These are phyloP conservation scores for Aureobasidium uvarum DNA, from an alignment of 2,329 filamentous ascomycete species.

Conservation along the genomic window DNA sequence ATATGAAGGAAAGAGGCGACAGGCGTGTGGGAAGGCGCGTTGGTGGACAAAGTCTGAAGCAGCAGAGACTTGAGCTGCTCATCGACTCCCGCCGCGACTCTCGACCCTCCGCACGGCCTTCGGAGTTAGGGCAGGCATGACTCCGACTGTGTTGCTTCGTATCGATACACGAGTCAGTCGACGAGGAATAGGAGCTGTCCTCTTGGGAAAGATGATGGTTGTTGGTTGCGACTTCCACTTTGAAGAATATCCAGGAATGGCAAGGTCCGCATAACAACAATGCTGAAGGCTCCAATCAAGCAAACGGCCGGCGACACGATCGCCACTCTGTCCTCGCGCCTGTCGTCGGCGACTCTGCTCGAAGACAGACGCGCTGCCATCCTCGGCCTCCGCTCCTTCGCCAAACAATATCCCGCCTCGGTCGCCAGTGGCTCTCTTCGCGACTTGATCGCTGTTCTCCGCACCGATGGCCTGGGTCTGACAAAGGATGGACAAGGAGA, in stretches of 20 bases:
- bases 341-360: slow-evolving; percentile 84
- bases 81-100: neutral
- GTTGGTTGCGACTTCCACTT: neutral
- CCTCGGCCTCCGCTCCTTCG: slow-evolving; percentile 88
- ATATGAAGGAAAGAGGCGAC: neutral
- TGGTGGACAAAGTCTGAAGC: neutral
- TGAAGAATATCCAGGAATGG: neutral
- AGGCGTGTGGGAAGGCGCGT: neutral
- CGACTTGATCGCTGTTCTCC: slow-evolving; percentile 78
- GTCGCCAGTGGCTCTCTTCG: slow-evolving; percentile 91
- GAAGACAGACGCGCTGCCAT: slow-evolving; percentile 95
- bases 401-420: slow-evolving; percentile 92
- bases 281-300: slow-evolving; percentile 76
- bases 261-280: slow-evolving; percentile 35
- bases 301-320: slow-evolving; percentile 97
- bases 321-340: slow-evolving; percentile 78
- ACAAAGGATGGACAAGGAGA: slow-evolving; percentile 51
- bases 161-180: slow-evolving; percentile 7
- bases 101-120: neutral
- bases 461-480: slow-evolving; percentile 62
- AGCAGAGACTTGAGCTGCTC: slow-evolving; percentile 3
- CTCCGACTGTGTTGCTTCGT: neutral
- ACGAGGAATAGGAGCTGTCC: slow-evolving; percentile 9
- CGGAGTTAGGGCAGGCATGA: neutral
- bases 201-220: slow-evolving; percentile 8